Conservation (phyloP, 192 early-diverging fungal genomes). For the Entomortierella beljakovae region DNA sequence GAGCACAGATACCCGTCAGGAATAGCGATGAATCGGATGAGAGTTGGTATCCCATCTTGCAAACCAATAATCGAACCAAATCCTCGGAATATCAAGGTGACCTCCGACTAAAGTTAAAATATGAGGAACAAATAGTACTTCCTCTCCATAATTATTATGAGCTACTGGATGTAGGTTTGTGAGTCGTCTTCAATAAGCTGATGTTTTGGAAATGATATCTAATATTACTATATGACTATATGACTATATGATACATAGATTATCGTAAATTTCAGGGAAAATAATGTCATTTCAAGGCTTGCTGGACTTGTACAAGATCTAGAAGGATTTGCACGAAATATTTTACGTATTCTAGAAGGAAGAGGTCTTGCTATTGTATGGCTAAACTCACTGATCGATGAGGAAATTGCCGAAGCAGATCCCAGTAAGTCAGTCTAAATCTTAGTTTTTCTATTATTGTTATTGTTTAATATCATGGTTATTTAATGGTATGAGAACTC, state of each 20-base stretch:
- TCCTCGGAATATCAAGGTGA: slow-evolving; percentile 49
- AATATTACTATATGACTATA: no score
- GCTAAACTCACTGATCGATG: slow-evolving; percentile 59
- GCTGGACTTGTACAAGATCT: slow-evolving; percentile 51
- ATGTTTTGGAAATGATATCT: no score
- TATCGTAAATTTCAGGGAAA: slow-evolving; percentile 52
- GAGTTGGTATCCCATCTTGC: slow-evolving; percentile 47
- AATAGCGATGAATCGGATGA: slow-evolving; percentile 32
- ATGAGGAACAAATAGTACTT: slow-evolving; percentile 56
- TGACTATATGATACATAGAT: slow-evolving; percentile 19
- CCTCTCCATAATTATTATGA: slow-evolving; percentile 50
- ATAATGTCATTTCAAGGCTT: slow-evolving; percentile 56
- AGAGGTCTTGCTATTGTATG: slow-evolving; percentile 50
- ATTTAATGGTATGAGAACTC: not conserved
- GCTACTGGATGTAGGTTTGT: slow-evolving; percentile 53
- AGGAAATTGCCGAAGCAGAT: slow-evolving; percentile 56
- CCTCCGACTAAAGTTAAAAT: slow-evolving; percentile 48
- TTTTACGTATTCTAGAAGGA: slow-evolving; percentile 57
- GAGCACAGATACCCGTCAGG: slow-evolving; percentile 31
- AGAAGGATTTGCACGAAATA: slow-evolving; percentile 53
- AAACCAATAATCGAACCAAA: slow-evolving; percentile 27
- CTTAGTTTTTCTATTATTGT: not conserved
- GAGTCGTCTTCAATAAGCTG: no score
- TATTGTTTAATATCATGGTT: not conserved
- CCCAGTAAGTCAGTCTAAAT: slow-evolving; percentile 36